These are phyloP conservation scores for Candida ficus DNA, from an alignment of 805 yeast genomes.

Conservation along the genomic window DNA sequence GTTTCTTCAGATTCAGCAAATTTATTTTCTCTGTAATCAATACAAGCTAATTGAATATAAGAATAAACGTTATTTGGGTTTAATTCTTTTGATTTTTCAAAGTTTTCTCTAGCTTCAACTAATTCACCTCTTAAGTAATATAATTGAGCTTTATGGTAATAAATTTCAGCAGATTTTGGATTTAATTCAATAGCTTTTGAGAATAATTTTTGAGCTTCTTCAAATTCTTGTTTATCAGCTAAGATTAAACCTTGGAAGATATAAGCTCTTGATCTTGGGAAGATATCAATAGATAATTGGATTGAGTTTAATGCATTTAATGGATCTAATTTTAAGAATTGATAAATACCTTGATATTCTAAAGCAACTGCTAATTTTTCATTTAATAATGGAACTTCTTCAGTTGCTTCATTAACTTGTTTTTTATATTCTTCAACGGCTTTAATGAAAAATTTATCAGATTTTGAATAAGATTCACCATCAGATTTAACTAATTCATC, in stretches of 20 bases:
- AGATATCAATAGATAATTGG: conserved; percentile 55
- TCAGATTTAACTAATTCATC: conserved; percentile 44
- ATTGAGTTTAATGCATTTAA: conserved; percentile 59
- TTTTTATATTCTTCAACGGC: conserved; percentile 45
- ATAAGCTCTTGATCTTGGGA: conserved; percentile 78
- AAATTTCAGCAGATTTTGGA: conserved; percentile 72
- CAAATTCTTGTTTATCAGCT: conserved; percentile 76
- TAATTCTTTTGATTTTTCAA: conserved; percentile 66
- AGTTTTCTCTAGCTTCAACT: conserved; percentile 65
- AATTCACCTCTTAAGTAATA: conserved; percentile 76
- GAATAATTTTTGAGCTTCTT: conserved; percentile 65
- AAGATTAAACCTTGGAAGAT: conserved; percentile 75
- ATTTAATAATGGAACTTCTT: conserved; percentile 25
- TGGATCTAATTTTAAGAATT: conserved; percentile 74
- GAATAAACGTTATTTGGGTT: conserved; percentile 78
- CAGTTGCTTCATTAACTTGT: conserved; percentile 18
- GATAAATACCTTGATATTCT: conserved; percentile 80
- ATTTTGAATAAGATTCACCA: conserved; percentile 31
- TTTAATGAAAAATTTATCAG: conserved; percentile 43
- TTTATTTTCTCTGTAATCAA: conserved; percentile 72
- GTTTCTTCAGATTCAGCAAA: conserved; percentile 54
- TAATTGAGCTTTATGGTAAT: conserved; percentile 93
- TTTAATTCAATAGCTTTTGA: conserved; percentile 64
- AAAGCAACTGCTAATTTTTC: conserved; percentile 61
- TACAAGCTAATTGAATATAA: conserved; percentile 88